A percentile compares a stretch with the other conserved stretches of the same genome.
Evolutionary conservation across 768 basidiomycete species (phyloP).

Genomic region (Naganishia onofrii): DNA sequence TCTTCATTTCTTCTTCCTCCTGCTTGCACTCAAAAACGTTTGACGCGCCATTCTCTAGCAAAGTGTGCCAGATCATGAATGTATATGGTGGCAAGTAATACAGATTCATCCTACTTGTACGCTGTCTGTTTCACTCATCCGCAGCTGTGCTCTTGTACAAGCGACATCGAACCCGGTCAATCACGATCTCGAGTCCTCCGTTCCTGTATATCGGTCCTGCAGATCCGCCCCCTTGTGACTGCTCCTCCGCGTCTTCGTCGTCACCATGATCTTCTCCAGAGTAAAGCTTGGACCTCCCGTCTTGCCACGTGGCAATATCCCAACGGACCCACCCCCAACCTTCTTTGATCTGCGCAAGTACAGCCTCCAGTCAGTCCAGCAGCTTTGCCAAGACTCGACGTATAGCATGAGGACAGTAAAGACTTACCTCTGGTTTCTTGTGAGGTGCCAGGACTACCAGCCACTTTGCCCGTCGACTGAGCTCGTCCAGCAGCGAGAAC

Average conservation of each 20-base stretch:
- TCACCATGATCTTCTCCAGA: constrained; percentile 4
- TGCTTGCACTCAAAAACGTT: no score
- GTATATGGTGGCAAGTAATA: no score
- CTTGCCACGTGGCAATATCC: constrained; percentile 46
- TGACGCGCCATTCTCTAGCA: not conserved
- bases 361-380: not conserved
- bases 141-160: constrained; percentile 14
- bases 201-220: not conserved
- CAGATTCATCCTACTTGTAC: no score
- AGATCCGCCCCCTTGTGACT: not conserved
- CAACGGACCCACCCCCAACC: constrained; percentile 48
- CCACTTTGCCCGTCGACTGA: constrained; percentile 65
- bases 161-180: constrained; percentile 27
- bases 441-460: constrained; percentile 70
- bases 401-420: no score
- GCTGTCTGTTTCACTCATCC: not conserved
- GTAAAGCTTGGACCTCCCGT: constrained; percentile 1
- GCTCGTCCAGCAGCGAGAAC: constrained; percentile 65
- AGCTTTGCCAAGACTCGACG: no score
- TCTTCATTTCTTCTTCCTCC: no score
- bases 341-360: constrained; percentile 42
- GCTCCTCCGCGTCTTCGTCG: constrained; percentile 13
- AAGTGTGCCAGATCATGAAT: not conserved
- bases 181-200: constrained; percentile 25
- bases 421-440: constrained; percentile 69